Conservation (phyloP, 1,139 yeast species). For the Candida smagusa region DNA sequence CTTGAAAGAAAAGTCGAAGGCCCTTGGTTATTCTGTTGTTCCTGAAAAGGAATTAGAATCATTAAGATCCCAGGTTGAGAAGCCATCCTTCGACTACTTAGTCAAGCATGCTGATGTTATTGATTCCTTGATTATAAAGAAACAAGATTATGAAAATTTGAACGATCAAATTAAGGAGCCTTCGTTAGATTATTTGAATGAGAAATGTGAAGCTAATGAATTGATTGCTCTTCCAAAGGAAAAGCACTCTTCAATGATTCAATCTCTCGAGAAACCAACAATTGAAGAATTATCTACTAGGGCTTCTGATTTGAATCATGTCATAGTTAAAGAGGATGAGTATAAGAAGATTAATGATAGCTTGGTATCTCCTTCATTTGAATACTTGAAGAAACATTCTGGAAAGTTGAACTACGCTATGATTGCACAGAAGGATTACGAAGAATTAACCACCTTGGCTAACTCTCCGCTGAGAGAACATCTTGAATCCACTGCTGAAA, state of each 20-base stretch:
- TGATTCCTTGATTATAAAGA: conserved; percentile 8
- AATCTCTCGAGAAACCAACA: conserved; percentile 9
- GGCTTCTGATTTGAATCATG: conserved; percentile 5
- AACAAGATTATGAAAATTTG: conserved; percentile 12
- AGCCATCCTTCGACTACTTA: conserved; percentile 18
- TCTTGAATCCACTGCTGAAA: conserved; percentile 29
- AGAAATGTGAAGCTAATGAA: conserved; percentile 14
- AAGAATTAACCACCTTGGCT: conserved; percentile 23
- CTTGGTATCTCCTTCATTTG: conserved; percentile 10
- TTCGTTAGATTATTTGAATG: conserved; percentile 18
- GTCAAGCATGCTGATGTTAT: conserved; percentile 6
- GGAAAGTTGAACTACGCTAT: conserved; percentile 7
- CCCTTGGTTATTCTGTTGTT: conserved; percentile 6
- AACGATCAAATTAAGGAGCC: conserved; percentile 19
- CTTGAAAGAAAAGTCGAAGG: conserved; percentile 11
- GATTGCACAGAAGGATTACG: conserved; percentile 13
- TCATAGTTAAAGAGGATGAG: conserved; percentile 6
- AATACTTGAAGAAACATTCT: conserved; percentile 10
- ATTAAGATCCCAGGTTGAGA: conserved; percentile 9
- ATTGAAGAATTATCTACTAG: conserved; percentile 9
- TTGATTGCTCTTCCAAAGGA: conserved; percentile 7
- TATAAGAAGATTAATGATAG: conserved; percentile 8
- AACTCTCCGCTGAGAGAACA: conserved; percentile 35
- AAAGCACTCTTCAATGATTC: conserved; percentile 6
- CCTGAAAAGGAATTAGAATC: conserved; percentile 9